phyloP scores from a whole-genome alignment of 768 basidiomycete genomes.

The Zangia roseola region DNA sequence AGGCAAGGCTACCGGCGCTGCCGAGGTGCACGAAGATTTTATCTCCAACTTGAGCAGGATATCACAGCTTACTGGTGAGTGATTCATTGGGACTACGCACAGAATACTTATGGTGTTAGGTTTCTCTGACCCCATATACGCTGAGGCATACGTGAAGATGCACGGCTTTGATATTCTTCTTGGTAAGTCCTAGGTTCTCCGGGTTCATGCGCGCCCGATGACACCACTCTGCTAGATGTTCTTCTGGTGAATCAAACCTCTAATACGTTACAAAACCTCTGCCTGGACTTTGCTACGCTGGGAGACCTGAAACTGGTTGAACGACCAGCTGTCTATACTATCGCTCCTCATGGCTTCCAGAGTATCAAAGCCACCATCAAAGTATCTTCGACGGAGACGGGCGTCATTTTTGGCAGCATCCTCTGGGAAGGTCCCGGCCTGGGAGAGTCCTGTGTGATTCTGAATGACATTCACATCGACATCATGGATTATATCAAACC shows the following conservation, averaged over 20 bases:
- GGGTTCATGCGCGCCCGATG: background rate
- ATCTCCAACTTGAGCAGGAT: slow-evolving; percentile 92
- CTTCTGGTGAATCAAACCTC: slow-evolving; percentile 94
- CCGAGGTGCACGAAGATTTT: slow-evolving; percentile 86
- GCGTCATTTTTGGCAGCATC: slow-evolving; percentile 97
- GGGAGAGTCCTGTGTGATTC: slow-evolving; percentile 86
- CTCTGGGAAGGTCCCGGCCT: slow-evolving; percentile 92
- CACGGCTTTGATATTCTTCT: slow-evolving; percentile 96
- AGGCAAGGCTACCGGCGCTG: slow-evolving; percentile 82
- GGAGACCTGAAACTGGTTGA: slow-evolving; percentile 98
- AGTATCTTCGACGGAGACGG: slow-evolving; percentile 96
- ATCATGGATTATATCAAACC: slow-evolving; percentile 60
- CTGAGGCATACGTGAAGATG: slow-evolving; percentile 96
- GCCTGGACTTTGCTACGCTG: slow-evolving; percentile 94
- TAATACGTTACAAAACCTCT: slow-evolving; percentile 94
- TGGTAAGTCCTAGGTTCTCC: slow-evolving; percentile 43
- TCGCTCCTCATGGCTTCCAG: slow-evolving; percentile 97
- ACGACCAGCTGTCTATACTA: slow-evolving; percentile 88
- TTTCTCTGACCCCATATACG: slow-evolving; percentile 98
- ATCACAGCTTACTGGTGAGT: slow-evolving; percentile 84
- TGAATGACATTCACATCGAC: slow-evolving; percentile 97
- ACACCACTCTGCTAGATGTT: slow-evolving; percentile 57
- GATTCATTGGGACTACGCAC: background rate
- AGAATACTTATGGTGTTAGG: slow-evolving; percentile 41
- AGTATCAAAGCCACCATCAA: slow-evolving; percentile 99